Conservation (phyloP, 495 filamentous ascomycete genomes). For the Aspergillus ostianus region DNA sequence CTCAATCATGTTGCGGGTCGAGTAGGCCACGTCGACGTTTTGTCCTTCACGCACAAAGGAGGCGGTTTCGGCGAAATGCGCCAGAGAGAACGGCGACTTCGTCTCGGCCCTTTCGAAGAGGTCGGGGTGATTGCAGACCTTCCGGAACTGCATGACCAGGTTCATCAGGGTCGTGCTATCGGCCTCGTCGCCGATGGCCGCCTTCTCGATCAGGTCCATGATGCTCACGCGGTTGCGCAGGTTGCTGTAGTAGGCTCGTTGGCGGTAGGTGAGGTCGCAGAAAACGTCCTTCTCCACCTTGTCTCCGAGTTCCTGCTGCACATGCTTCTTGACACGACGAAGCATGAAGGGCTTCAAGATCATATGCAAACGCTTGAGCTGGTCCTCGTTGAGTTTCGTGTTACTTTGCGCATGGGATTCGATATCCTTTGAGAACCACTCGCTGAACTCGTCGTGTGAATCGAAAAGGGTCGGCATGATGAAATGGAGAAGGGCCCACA, state of each 20-base stretch:
- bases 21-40: slow-evolving; percentile 79
- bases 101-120: slow-evolving; percentile 94
- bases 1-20: slow-evolving; percentile 80
- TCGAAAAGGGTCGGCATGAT: slow-evolving; percentile 99
- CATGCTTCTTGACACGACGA: slow-evolving; percentile 97
- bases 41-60: slow-evolving; percentile 89
- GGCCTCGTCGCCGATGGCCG: slow-evolving; percentile 87
- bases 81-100: slow-evolving; percentile 76
- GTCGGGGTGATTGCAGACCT: slow-evolving; percentile 98
- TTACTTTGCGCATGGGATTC: slow-evolving; percentile 98
- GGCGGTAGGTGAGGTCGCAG: slow-evolving; percentile 95
- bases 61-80: slow-evolving; percentile 87
- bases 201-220: slow-evolving; percentile 98
- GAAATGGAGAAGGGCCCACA: slow-evolving; percentile 97
- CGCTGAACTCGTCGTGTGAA: slow-evolving; percentile 98
- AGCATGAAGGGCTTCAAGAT: slow-evolving; percentile 99
- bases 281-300: slow-evolving; percentile 97
- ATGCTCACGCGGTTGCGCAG: slow-evolving; percentile 95
- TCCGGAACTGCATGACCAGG: slow-evolving; percentile 98
- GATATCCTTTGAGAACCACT: slow-evolving; percentile 99
- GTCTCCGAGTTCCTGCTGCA: slow-evolving; percentile 97
- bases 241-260: slow-evolving; percentile 90
- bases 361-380: slow-evolving; percentile 95
- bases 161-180: slow-evolving; percentile 98
- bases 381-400: slow-evolving; percentile 96